phyloP scores from a whole-genome alignment of 23 red algal genomes.

The Chondrus crispus region DNA sequence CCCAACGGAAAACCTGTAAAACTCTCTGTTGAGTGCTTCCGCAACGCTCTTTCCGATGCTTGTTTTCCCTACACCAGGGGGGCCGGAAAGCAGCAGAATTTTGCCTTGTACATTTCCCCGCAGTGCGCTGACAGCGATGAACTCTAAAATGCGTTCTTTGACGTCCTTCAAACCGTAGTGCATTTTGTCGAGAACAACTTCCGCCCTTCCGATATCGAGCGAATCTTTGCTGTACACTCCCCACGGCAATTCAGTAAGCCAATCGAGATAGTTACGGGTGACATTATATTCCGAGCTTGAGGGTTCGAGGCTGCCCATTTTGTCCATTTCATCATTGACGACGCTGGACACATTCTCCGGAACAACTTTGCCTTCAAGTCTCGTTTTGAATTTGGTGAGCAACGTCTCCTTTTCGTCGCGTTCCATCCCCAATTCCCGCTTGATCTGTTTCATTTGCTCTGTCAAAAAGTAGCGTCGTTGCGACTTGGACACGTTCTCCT shows the following conservation, averaged over 20 bases:
- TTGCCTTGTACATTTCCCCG: constrained; percentile 88
- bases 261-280: constrained; percentile 93
- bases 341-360: constrained; percentile 62
- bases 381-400: constrained; percentile 61
- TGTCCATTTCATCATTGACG: constrained; percentile 88
- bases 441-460: constrained; percentile 97
- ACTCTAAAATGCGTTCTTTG: constrained; percentile 92
- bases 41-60: constrained; percentile 87
- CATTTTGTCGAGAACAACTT: constrained; percentile 84
- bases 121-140: constrained; percentile 86
- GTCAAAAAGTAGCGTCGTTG: constrained; percentile 92
- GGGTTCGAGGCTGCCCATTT: constrained; percentile 86
- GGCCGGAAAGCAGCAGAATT: constrained; percentile 92
- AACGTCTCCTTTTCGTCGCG: constrained; percentile 91
- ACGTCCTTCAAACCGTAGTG: constrained; percentile 97
- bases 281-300: constrained; percentile 93
- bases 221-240: constrained; percentile 79
- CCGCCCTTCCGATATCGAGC: constrained; percentile 74
- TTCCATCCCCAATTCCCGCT: constrained; percentile 94
- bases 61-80: constrained; percentile 94
- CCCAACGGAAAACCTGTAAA: constrained; percentile 97
- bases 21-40: constrained; percentile 85
- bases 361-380: constrained; percentile 78
- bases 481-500: constrained; percentile 88
- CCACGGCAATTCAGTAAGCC: constrained; percentile 96